Conservation (phyloP, 1,284 basidiomycete genomes). For the Fomitiporia mediterranea region DNA sequence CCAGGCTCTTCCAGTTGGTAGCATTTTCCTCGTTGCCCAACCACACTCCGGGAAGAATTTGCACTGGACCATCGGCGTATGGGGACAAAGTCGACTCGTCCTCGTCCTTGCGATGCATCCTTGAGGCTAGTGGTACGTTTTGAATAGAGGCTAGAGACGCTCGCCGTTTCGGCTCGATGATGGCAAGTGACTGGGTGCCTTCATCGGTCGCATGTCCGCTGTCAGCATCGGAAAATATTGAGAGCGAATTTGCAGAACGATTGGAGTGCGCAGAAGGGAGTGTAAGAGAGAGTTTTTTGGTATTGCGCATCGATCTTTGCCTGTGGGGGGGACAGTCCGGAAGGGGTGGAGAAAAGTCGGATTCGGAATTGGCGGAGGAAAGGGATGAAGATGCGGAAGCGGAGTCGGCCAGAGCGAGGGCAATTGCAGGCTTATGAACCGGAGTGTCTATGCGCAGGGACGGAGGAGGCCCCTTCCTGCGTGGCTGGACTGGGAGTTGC, state of each 20-base stretch:
- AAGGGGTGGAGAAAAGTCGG: constrained; percentile 43
- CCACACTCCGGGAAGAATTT: constrained; percentile 88
- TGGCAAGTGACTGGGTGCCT: constrained; percentile 14
- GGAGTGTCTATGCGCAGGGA: constrained; percentile 58
- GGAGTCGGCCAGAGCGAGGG: constrained; percentile 43
- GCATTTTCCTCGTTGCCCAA: constrained; percentile 94
- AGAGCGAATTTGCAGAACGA: constrained; percentile 44
- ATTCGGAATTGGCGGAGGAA: constrained; percentile 50
- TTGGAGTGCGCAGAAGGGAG: constrained; percentile 54
- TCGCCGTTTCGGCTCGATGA: constrained; percentile 32
- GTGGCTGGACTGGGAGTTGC: constrained; percentile 31
- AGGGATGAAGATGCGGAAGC: constrained; percentile 43
- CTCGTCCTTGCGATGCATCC: constrained; percentile 63
- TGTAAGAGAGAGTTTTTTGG: constrained; percentile 70
- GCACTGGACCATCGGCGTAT: constrained; percentile 82
- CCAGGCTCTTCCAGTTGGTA: constrained; percentile 66
- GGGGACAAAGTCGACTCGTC: constrained; percentile 58
- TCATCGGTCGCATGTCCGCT: constrained; percentile 2
- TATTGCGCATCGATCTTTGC: constrained; percentile 51
- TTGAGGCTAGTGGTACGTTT: constrained; percentile 41
- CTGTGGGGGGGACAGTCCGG: constrained; percentile 34
- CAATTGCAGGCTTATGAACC: constrained; percentile 41
- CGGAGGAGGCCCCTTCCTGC: constrained; percentile 53
- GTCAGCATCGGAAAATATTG: constrained; percentile 22
- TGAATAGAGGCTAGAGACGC: constrained; percentile 66